phyloP scores from a whole-genome alignment of 371 early-diverging fungal species.

The Nosema muscidifuracis region DNA sequence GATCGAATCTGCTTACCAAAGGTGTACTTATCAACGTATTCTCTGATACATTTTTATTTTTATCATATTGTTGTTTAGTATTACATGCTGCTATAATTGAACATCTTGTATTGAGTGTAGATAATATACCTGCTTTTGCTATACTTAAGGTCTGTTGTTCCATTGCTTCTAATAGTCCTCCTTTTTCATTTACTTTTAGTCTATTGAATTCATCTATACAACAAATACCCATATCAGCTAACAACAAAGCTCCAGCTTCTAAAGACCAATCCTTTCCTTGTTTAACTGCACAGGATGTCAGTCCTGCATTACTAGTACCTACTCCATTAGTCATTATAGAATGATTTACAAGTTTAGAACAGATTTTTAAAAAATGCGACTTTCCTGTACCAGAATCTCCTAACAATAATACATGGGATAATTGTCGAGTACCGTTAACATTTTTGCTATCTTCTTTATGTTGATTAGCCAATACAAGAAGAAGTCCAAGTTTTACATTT shows the following conservation, averaged over 20 bases:
- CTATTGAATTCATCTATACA: constrained; percentile 94
- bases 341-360: constrained; percentile 47
- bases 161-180: constrained; percentile 63
- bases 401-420: constrained; percentile 58
- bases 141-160: constrained; percentile 63
- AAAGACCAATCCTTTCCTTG: constrained; percentile 62
- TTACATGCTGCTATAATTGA: constrained; percentile 57
- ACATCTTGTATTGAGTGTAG: constrained; percentile 59
- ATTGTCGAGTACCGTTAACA: constrained; percentile 14
- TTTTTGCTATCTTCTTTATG: neutral
- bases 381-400: constrained; percentile 63
- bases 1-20: constrained; percentile 61
- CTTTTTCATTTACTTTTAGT: constrained; percentile 58
- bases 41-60: constrained; percentile 50
- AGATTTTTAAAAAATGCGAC: constrained; percentile 50
- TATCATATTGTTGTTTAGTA: constrained; percentile 39
- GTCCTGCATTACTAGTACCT: constrained; percentile 61
- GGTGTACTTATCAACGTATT: constrained; percentile 58
- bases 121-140: constrained; percentile 63
- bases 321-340: constrained; percentile 56
- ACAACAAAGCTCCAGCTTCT: constrained; percentile 94
- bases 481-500: constrained; percentile 55
- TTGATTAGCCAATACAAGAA: constrained; percentile 50
- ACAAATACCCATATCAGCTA: constrained; percentile 93
- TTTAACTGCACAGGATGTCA: constrained; percentile 61